These are phyloP conservation scores for Aspergillus ruber DNA, from an alignment of 2,329 filamentous ascomycete genomes.

Conservation along the genomic window DNA sequence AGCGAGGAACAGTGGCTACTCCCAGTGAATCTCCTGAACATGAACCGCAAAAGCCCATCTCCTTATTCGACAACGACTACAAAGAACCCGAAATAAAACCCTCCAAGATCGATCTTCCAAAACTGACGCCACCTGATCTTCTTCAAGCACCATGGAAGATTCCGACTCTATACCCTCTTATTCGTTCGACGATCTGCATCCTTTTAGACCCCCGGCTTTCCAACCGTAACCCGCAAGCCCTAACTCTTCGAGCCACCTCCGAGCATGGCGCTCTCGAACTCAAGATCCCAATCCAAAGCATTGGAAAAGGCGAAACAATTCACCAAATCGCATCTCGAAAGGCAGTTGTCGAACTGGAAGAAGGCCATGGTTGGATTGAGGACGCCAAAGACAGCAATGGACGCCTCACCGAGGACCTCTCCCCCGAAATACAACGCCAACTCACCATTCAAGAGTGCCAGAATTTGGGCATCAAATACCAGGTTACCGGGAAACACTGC, in stretches of 20 bases:
- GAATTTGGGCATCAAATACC: slow-evolving; percentile 57
- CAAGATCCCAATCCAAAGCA: slow-evolving; percentile 55
- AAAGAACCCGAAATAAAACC: slow-evolving; percentile 37
- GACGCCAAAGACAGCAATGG: slow-evolving; percentile 42
- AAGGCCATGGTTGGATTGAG: slow-evolving; percentile 60
- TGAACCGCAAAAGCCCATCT: slow-evolving; percentile 43
- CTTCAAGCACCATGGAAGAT: slow-evolving; percentile 61
- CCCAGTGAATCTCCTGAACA: slow-evolving; percentile 2
- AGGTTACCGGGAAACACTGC: slow-evolving; percentile 64
- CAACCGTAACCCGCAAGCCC: slow-evolving; percentile 45
- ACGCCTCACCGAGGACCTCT: slow-evolving; percentile 41
- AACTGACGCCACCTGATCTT: slow-evolving; percentile 48
- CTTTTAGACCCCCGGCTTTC: slow-evolving; percentile 51
- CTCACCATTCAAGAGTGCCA: slow-evolving; percentile 62
- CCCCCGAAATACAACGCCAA: slow-evolving; percentile 49
- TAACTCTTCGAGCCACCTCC: slow-evolving; percentile 55
- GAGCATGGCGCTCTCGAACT: slow-evolving; percentile 55
- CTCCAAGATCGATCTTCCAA: slow-evolving; percentile 42
- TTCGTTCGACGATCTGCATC: slow-evolving; percentile 59
- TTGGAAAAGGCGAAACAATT: slow-evolving; percentile 49
- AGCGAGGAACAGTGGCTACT: slow-evolving; percentile 4
- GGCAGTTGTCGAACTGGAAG: slow-evolving; percentile 62
- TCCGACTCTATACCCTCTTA: slow-evolving; percentile 61
- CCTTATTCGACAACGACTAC: slow-evolving; percentile 51
- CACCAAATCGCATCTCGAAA: slow-evolving; percentile 67